These are phyloP conservation scores for Umbelopsis isabellina DNA, from an alignment of 192 early-diverging fungal genomes.

Conservation along the genomic window DNA sequence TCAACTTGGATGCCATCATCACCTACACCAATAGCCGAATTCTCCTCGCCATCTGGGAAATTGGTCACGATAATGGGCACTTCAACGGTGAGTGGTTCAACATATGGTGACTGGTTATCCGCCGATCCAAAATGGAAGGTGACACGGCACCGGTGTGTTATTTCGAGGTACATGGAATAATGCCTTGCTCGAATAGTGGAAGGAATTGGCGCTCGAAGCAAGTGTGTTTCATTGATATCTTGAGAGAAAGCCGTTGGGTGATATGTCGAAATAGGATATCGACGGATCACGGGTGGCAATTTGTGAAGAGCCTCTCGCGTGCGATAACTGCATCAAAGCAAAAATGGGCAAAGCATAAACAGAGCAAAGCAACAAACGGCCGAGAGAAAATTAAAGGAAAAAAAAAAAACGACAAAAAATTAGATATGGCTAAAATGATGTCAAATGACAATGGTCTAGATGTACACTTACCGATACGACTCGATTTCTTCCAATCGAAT, in stretches of 20 bases:
- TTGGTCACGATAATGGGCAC: slow-evolving; percentile 42
- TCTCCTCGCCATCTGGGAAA: slow-evolving; percentile 19
- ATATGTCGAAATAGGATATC: slow-evolving; percentile 29
- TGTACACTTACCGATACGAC: slow-evolving; percentile 29
- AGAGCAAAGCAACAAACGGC: too few species aligned
- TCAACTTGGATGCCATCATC: slow-evolving; percentile 40
- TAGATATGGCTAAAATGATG: too few species aligned
- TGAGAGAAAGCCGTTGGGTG: slow-evolving; percentile 28
- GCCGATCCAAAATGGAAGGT: slow-evolving; percentile 31
- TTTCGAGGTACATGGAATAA: slow-evolving; percentile 38
- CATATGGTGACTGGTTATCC: background rate
- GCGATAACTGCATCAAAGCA: background rate
- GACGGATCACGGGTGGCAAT: slow-evolving; percentile 29
- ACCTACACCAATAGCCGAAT: slow-evolving; percentile 20
- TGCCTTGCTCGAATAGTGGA: slow-evolving; percentile 27
- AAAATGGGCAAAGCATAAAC: slow-evolving; percentile 30
- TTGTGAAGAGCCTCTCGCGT: slow-evolving; percentile 26
- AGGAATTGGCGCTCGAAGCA: slow-evolving; percentile 36
- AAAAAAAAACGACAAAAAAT: background rate
- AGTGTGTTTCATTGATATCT: slow-evolving; percentile 37
- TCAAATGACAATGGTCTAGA: too few species aligned
- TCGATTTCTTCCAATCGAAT: slow-evolving; percentile 36
- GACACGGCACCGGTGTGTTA: slow-evolving; percentile 30
- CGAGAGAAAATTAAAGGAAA: background rate
- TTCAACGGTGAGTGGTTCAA: slow-evolving; percentile 25